Evolutionary conservation across 2,329 filamentous ascomycete genomes (phyloP).

Genomic region (Ascochyta fabae): DNA sequence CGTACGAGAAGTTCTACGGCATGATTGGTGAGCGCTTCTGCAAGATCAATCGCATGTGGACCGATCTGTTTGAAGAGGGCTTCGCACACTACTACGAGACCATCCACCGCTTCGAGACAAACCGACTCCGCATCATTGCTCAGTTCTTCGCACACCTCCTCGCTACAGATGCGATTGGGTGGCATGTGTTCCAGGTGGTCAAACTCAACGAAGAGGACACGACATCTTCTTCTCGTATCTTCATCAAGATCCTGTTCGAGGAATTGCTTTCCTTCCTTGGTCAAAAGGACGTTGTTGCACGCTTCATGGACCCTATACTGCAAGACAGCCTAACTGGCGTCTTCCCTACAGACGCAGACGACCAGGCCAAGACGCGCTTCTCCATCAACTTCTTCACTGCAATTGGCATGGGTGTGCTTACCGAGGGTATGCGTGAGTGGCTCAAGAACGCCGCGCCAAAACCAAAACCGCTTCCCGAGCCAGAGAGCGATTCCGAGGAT

Average conservation of each 20-base stretch:
- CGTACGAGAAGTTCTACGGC: constrained; percentile 97
- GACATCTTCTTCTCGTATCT: constrained; percentile 94
- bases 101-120: constrained; percentile 96
- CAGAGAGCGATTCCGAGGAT: constrained; percentile 44
- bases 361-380: constrained; percentile 89
- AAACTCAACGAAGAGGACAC: constrained; percentile 97
- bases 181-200: constrained; percentile 85
- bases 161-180: constrained; percentile 85
- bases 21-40: constrained; percentile 93
- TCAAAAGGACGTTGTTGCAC: constrained; percentile 76
- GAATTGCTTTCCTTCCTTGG: constrained; percentile 88
- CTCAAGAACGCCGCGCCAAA: constrained; percentile 84
- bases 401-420: constrained; percentile 93
- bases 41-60: constrained; percentile 95
- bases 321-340: constrained; percentile 81
- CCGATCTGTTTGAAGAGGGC: constrained; percentile 85
- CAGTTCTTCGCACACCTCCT: constrained; percentile 93
- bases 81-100: constrained; percentile 96
- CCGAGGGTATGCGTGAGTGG: constrained; percentile 91
- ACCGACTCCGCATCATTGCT: constrained; percentile 91
- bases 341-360: constrained; percentile 82
- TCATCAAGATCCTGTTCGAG: constrained; percentile 97
- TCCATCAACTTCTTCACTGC: constrained; percentile 99
- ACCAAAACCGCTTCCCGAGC: constrained; percentile 65
- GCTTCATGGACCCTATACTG: constrained; percentile 76